Evolutionary conservation across 768 basidiomycete species (phyloP).

Genomic region (Suillus discolor): DNA sequence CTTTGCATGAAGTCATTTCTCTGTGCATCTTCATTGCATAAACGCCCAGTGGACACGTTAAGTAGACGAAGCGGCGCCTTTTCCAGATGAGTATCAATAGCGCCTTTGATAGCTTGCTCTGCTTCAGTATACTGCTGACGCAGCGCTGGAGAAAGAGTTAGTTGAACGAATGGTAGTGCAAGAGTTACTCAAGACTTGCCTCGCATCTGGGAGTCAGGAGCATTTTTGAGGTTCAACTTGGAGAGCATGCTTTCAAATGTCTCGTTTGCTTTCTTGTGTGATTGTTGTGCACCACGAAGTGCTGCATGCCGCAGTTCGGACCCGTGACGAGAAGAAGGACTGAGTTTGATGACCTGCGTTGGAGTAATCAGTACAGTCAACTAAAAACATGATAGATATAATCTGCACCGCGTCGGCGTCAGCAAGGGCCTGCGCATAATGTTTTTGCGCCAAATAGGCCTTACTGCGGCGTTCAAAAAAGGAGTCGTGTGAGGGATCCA

Average conservation of each 20-base stretch:
- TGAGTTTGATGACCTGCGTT: neutral
- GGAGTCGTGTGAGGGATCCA: neutral
- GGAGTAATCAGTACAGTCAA: neutral
- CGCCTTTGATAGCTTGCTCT: neutral
- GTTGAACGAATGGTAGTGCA: neutral
- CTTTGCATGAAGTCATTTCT: neutral
- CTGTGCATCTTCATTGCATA: neutral
- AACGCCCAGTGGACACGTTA: neutral
- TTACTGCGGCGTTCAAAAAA: neutral
- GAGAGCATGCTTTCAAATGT: neutral
- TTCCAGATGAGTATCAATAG: neutral
- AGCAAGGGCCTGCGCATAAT: neutral
- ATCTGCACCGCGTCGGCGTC: neutral
- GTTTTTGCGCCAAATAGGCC: neutral
- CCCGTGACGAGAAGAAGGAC: neutral
- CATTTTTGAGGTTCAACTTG: neutral
- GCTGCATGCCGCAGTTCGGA: neutral
- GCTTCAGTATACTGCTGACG: neutral
- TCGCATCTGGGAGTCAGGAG: neutral
- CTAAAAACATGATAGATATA: neutral
- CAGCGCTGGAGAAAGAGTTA: neutral
- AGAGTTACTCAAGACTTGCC: neutral
- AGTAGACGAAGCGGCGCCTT: neutral
- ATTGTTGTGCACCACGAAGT: neutral
- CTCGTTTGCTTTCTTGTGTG: neutral